Evolutionary conservation across 1,284 basidiomycete genomes (phyloP).

Genomic region (Sporisorium exsertum): DNA sequence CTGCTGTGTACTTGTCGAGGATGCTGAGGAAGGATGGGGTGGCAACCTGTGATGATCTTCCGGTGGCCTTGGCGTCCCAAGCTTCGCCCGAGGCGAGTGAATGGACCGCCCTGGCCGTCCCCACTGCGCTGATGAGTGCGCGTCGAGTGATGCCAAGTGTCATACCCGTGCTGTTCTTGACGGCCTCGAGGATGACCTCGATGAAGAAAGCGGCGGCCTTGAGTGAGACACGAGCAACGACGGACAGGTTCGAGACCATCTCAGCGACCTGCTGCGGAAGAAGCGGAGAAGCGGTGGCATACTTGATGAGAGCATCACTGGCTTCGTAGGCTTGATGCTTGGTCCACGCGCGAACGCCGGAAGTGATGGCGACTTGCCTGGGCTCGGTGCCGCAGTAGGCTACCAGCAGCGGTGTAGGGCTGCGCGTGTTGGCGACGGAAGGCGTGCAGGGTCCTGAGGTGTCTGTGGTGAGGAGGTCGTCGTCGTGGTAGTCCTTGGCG

Average conservation of each 20-base stretch:
- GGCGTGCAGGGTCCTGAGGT: conserved; percentile 27
- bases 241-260: conserved; percentile 52
- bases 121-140: conserved; percentile 58
- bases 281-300: conserved; percentile 52
- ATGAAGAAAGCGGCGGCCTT: conserved; percentile 63
- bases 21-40: conserved; percentile 70
- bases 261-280: conserved; percentile 60
- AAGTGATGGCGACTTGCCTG: conserved; percentile 32
- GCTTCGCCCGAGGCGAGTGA: conserved; percentile 42
- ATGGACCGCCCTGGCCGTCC: conserved; percentile 54
- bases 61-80: conserved; percentile 49
- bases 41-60: conserved; percentile 10
- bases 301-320: conserved; percentile 54
- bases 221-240: conserved; percentile 59
- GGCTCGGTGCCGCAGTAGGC: conserved; percentile 36
- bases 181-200: conserved; percentile 60
- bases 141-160: conserved; percentile 58
- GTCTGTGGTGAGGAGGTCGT: conserved; percentile 26
- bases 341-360: conserved; percentile 46
- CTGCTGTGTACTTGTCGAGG: conserved; percentile 73
- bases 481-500: conserved; percentile 19
- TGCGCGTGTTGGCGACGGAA: conserved; percentile 10
- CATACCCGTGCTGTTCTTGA: conserved; percentile 51
- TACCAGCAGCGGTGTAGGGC: conserved; percentile 26
- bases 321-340: conserved; percentile 48